Conservation (phyloP, 768 basidiomycete genomes). For the Trametes cinnabarina region DNA sequence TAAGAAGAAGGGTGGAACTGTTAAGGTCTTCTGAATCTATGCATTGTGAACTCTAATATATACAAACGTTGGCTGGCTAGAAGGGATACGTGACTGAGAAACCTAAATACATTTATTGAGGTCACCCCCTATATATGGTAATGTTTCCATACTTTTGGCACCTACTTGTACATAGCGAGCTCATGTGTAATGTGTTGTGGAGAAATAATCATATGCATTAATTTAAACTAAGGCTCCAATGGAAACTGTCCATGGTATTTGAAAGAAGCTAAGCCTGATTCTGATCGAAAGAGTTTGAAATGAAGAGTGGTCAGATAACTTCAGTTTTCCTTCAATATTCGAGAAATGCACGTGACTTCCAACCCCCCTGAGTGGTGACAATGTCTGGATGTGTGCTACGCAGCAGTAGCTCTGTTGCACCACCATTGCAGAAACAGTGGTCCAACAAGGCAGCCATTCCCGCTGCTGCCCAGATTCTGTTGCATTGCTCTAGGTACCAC, state of each 20-base stretch:
- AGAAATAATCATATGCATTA: background rate
- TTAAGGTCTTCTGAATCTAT: no score
- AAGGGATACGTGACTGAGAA: no score
- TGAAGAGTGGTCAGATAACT: slow-evolving; percentile 11
- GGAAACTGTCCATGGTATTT: slow-evolving; percentile 5
- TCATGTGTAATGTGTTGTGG: background rate
- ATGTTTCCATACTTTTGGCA: no score
- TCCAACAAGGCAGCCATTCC: slow-evolving; percentile 4
- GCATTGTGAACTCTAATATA: no score
- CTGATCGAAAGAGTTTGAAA: slow-evolving; percentile 8
- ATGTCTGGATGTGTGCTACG: slow-evolving; percentile 22
- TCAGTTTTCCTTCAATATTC: slow-evolving; percentile 24
- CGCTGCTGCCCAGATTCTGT: slow-evolving; percentile 8
- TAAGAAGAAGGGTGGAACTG: no score
- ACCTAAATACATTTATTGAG: no score
- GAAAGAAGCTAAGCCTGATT: background rate
- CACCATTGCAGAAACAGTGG: slow-evolving; percentile 27
- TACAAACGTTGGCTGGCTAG: no score
- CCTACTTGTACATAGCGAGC: no score
- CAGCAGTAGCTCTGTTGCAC: slow-evolving; percentile 21
- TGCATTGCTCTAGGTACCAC: slow-evolving; percentile 15
- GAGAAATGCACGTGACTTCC: slow-evolving; percentile 26
- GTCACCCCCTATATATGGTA: no score
- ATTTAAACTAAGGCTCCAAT: background rate
- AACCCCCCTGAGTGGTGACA: slow-evolving; percentile 20